Evolutionary conservation across 352 stramenopile genomes (phyloP).

Genomic region (Halophytophthora polymorphica): DNA sequence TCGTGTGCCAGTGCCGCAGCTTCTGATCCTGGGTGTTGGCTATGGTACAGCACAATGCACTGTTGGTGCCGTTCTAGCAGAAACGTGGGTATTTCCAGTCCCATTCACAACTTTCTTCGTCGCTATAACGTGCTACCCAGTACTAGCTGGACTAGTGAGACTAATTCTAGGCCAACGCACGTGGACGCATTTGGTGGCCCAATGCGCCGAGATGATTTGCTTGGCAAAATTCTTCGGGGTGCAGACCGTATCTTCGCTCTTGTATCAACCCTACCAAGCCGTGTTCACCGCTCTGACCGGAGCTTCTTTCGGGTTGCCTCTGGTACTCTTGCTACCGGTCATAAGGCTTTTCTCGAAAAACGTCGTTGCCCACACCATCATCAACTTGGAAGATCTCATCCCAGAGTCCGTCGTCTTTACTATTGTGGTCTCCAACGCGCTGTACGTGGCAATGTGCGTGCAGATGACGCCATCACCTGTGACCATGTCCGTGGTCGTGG

Average conservation of each 20-base stretch:
- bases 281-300: neutral
- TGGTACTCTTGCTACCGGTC: slow-evolving; percentile 21
- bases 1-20: neutral
- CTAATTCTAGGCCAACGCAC: neutral
- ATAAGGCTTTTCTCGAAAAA: slow-evolving; percentile 36
- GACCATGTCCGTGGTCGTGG: slow-evolving; percentile 18
- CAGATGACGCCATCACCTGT: slow-evolving; percentile 19
- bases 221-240: slow-evolving; percentile 3
- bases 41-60: neutral
- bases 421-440: slow-evolving; percentile 34
- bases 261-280: slow-evolving; percentile 2
- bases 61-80: slow-evolving; percentile 8
- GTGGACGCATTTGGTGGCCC: neutral
- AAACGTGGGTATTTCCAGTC: slow-evolving; percentile 6
- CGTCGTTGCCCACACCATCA: slow-evolving; percentile 12
- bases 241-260: neutral
- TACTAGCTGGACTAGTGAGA: neutral
- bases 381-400: slow-evolving; percentile 19
- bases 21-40: neutral
- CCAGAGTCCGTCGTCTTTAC: slow-evolving; percentile 25
- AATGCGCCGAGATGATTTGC: slow-evolving; percentile 2
- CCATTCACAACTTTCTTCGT: slow-evolving; percentile 1
- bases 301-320: slow-evolving; percentile 4
- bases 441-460: slow-evolving; percentile 32
- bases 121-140: neutral